phyloP scores from a whole-genome alignment of 257 asterid species.

The Solanum appendiculatum region DNA sequence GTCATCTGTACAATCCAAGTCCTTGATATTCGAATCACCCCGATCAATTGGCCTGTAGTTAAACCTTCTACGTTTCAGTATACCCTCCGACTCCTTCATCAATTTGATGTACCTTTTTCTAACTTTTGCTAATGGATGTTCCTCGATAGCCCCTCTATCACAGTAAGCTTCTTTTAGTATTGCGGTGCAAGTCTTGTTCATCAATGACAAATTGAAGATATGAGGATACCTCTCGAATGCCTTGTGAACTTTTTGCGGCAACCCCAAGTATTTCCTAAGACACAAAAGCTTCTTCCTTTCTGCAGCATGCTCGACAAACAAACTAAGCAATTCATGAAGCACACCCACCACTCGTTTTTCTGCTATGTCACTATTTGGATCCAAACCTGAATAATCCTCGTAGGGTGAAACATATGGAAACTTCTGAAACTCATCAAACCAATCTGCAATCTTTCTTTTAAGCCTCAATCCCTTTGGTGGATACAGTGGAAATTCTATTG shows the following conservation, averaged over 20 bases:
- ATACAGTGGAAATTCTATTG: slow-evolving; percentile 56
- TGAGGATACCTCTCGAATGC: slow-evolving; percentile 87
- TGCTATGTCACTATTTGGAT: slow-evolving; percentile 48
- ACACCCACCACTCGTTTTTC: slow-evolving; percentile 83
- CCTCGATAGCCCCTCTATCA: slow-evolving; percentile 34
- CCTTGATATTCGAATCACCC: slow-evolving; percentile 12
- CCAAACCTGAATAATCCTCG: slow-evolving; percentile 31
- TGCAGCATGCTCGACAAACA: slow-evolving; percentile 81
- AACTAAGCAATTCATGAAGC: slow-evolving; percentile 69
- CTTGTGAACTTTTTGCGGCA: slow-evolving; percentile 86
- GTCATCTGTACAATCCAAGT: slow-evolving; percentile 5
- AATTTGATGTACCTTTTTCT: slow-evolving; percentile 56
- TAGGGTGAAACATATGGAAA: slow-evolving; percentile 78
- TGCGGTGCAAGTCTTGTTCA: slow-evolving; percentile 70
- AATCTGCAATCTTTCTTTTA: slow-evolving; percentile 58
- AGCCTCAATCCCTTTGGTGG: slow-evolving; percentile 77
- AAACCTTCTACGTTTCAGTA: slow-evolving; percentile 41
- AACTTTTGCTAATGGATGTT: slow-evolving; percentile 63
- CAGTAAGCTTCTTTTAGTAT: slow-evolving; percentile 79
- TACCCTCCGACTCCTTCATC: slow-evolving; percentile 54
- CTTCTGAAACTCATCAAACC: slow-evolving; percentile 66
- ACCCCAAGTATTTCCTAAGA: slow-evolving; percentile 54
- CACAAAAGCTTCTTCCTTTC: slow-evolving; percentile 64
- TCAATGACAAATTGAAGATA: slow-evolving; percentile 57
- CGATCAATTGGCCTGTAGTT: slow-evolving; percentile 8